phyloP scores from a whole-genome alignment of 257 asterid genomes.

The Nicotiana tomentosiformis region DNA sequence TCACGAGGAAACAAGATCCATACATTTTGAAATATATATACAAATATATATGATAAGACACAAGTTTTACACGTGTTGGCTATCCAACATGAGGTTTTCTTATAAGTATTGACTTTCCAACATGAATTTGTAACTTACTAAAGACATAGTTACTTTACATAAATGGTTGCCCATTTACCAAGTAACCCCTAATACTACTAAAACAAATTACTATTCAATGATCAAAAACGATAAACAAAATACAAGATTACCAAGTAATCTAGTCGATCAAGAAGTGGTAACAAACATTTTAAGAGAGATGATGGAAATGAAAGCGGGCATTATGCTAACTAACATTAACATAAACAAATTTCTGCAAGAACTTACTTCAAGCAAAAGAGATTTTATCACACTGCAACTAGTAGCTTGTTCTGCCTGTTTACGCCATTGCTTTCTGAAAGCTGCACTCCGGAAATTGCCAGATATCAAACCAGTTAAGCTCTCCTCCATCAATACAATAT shows the following conservation, averaged over 20 bases:
- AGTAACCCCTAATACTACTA: not conserved
- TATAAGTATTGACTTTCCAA: not conserved
- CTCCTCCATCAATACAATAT: slow-evolving; percentile 69
- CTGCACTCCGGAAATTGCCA: slow-evolving; percentile 57
- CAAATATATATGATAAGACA: too few relatives aligned
- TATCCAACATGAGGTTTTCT: too few relatives aligned
- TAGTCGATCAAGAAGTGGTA: not conserved
- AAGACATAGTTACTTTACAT: not conserved
- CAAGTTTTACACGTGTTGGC: too few relatives aligned
- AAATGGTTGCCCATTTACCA: not conserved
- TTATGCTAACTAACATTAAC: not conserved
- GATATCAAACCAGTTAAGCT: slow-evolving; percentile 59
- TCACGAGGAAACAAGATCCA: too few relatives aligned
- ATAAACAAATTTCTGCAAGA: not conserved
- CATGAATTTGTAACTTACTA: not conserved
- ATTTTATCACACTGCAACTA: slow-evolving; percentile 41
- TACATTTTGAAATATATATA: too few relatives aligned
- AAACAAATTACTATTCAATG: not conserved
- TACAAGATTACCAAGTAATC: not conserved
- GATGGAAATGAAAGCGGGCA: not conserved
- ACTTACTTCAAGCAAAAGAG: slow-evolving; percentile 70
- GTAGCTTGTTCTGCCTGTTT: slow-evolving; percentile 57
- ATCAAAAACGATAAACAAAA: not conserved
- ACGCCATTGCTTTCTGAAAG: slow-evolving; percentile 66
- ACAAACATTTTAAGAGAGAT: not conserved